phyloP scores from a whole-genome alignment of 1,284 basidiomycete genomes.

The Gomphus bonarii region DNA sequence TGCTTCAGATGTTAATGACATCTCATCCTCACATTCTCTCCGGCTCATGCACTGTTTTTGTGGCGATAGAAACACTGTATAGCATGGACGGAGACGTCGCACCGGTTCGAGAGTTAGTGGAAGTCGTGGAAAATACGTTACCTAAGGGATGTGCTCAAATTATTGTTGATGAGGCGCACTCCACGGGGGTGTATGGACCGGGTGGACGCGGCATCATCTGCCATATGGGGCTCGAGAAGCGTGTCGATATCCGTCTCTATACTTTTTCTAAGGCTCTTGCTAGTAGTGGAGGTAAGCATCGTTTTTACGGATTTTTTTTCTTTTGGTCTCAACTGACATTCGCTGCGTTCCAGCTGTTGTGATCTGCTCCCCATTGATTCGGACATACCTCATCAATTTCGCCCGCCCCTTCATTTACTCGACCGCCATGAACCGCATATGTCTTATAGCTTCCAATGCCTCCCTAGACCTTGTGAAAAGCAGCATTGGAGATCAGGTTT shows the following conservation, averaged over 20 bases:
- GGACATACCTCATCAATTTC: conserved; percentile 89
- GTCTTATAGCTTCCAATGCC: conserved; percentile 63
- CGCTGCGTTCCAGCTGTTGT: neutral
- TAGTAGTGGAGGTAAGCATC: conserved; percentile 63
- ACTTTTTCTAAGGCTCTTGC: conserved; percentile 64
- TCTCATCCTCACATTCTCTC: conserved; percentile 25
- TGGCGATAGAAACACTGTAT: conserved; percentile 87
- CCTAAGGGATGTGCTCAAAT: conserved; percentile 55
- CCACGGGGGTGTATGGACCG: conserved; percentile 52
- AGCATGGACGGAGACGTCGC: conserved; percentile 94
- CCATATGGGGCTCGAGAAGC: conserved; percentile 54
- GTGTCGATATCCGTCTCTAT: conserved; percentile 36
- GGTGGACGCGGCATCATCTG: conserved; percentile 65
- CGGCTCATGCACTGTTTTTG: conserved; percentile 26
- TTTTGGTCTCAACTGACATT: neutral
- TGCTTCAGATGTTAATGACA: conserved; percentile 31
- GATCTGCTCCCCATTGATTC: conserved; percentile 62
- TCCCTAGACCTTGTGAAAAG: conserved; percentile 72
- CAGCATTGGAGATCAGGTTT: conserved; percentile 48
- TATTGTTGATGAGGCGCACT: conserved; percentile 86
- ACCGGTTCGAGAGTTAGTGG: conserved; percentile 61
- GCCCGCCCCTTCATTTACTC: conserved; percentile 87
- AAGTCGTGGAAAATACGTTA: conserved; percentile 46
- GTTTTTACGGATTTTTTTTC: neutral
- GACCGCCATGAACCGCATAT: conserved; percentile 68